Percentiles rank a stretch among this genome's conserved stretches.
These are phyloP conservation scores for Pachysolen tannophilus DNA, from an alignment of 805 yeast genomes.

Conservation along the genomic window DNA sequence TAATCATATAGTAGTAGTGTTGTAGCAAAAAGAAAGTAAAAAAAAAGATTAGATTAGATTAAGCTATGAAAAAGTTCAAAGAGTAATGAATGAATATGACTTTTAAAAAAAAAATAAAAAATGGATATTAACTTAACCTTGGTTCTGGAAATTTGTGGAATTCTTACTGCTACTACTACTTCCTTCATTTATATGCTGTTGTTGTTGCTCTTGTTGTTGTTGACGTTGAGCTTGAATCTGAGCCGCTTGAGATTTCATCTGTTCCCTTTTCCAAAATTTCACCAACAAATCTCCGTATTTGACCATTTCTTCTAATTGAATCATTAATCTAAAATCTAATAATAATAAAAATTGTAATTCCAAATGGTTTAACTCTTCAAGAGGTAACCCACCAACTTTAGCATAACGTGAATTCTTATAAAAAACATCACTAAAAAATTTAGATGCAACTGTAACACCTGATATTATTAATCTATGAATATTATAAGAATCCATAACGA, in stretches of 20 bases:
- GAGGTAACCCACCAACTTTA: slow-evolving; percentile 89
- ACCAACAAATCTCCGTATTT: slow-evolving; percentile 80
- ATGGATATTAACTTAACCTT: too few relatives aligned
- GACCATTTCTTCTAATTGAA: slow-evolving; percentile 84
- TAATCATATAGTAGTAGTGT: too few relatives aligned
- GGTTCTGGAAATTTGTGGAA: too few relatives aligned
- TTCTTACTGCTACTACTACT: neutral
- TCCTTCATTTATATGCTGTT: too few relatives aligned
- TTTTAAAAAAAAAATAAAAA: too few relatives aligned
- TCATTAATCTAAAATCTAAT: slow-evolving; percentile 80
- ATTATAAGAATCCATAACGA: slow-evolving; percentile 94
- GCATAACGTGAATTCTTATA: slow-evolving; percentile 93
- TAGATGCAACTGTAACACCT: slow-evolving; percentile 92
- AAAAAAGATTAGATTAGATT: neutral
- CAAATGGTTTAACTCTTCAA: slow-evolving; percentile 85
- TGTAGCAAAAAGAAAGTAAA: neutral
- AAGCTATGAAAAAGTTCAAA: too few relatives aligned
- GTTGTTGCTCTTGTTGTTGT: slow-evolving; percentile 3
- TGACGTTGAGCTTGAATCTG: slow-evolving; percentile 7
- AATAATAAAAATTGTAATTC: slow-evolving; percentile 83
- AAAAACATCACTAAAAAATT: slow-evolving; percentile 89
- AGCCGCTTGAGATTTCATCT: slow-evolving; percentile 24
- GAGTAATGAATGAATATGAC: too few relatives aligned
- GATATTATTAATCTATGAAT: slow-evolving; percentile 90
- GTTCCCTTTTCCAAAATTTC: slow-evolving; percentile 78